These are phyloP conservation scores for Tuber brumale DNA, from an alignment of 495 filamentous ascomycete species.

Conservation along the genomic window DNA sequence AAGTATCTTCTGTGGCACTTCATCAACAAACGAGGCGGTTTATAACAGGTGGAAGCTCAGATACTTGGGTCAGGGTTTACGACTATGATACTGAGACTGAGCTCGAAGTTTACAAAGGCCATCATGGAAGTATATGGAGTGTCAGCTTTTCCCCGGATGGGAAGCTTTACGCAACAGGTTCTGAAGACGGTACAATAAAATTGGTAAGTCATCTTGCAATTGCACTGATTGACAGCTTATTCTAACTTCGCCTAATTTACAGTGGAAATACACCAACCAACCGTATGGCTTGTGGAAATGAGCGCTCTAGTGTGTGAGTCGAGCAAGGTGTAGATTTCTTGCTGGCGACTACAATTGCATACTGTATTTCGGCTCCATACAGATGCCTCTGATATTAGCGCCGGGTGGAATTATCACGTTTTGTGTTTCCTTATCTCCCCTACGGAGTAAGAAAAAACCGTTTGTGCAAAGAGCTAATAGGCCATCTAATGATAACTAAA, in stretches of 20 bases:
- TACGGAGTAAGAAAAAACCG: background rate
- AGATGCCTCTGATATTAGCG: background rate
- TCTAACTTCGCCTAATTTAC: conserved; percentile 7
- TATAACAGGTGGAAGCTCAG: conserved; percentile 77
- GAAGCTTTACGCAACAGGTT: conserved; percentile 90
- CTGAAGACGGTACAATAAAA: conserved; percentile 96
- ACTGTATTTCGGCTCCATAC: background rate
- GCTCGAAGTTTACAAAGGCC: conserved; percentile 84
- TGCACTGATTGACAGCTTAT: background rate
- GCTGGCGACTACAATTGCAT: background rate
- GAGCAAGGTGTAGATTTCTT: conserved; percentile 1
- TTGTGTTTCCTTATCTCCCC: background rate
- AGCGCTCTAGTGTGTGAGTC: background rate
- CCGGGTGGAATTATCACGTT: background rate
- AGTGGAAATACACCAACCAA: conserved; percentile 64
- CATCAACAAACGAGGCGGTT: conserved; percentile 73
- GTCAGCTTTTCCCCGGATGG: conserved; percentile 89
- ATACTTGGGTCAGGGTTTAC: conserved; percentile 93
- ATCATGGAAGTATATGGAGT: conserved; percentile 96
- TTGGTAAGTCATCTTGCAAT: conserved; percentile 45
- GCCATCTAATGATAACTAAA: background rate
- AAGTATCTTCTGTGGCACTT: conserved; percentile 81
- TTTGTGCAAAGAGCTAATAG: background rate
- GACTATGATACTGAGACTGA: conserved; percentile 75
- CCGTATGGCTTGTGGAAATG: conserved; percentile 61